Evolutionary conservation across 176 grass and related monocot genomes (phyloP).

Genomic region (Musa itinerans): DNA sequence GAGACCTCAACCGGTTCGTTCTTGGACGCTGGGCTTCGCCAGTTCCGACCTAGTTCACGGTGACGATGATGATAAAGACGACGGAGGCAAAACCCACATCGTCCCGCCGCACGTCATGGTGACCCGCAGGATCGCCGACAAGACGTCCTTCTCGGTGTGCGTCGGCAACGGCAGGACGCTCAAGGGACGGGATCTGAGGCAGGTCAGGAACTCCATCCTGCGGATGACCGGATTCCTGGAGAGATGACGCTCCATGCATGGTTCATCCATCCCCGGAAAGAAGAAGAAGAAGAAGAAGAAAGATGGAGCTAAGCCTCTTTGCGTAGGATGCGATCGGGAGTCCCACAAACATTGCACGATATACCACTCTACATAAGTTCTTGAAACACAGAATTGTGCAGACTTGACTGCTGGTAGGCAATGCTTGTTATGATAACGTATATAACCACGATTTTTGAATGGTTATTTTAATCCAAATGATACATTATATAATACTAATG

Average conservation of each 20-base stretch:
- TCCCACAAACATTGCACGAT: too few species aligned
- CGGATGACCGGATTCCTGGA: constrained; percentile 76
- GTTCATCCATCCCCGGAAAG: too few species aligned
- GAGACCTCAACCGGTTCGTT: neutral
- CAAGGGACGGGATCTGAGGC: constrained; percentile 63
- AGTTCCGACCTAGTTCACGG: neutral
- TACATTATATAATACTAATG: too few species aligned
- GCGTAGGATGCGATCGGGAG: too few species aligned
- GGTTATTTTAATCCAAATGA: too few species aligned
- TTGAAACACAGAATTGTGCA: too few species aligned
- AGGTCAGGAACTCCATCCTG: constrained; percentile 50
- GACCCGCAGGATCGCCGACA: neutral
- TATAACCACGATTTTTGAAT: too few species aligned
- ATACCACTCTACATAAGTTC: too few species aligned
- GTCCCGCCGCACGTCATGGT: constrained; percentile 4
- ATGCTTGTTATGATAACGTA: too few species aligned
- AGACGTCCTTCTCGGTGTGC: constrained; percentile 54
- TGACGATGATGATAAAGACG: neutral
- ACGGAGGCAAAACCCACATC: neutral
- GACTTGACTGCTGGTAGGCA: too few species aligned
- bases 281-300: too few species aligned
- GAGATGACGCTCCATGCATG: constrained; percentile 16
- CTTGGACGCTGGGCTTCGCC: neutral
- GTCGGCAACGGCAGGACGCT: constrained; percentile 68
- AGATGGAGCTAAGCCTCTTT: too few species aligned